Evolutionary conservation across 345 rosid species (phyloP), one percentile per base, ranked within the genome.

Genomic region (Ceriops decandra): DNA sequence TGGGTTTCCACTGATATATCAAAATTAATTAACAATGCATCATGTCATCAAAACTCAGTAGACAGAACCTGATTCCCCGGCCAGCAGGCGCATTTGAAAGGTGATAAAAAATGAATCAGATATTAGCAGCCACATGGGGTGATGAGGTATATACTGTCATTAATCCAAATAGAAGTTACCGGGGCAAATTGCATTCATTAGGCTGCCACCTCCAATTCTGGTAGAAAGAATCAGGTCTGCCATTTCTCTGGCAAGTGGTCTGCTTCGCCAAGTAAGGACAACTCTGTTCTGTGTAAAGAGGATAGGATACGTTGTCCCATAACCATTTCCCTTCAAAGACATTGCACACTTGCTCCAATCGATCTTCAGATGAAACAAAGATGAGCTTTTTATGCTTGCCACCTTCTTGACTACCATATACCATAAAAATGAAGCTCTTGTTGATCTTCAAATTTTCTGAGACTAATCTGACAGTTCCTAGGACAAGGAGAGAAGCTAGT

Each of bases 141-240:
- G 47, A 42, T 11, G 17, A 42, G 49, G 13, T 42, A 42, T 13
- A 42, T 2, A 3, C 49, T 13, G 49, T 6, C 30, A 3, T 56
- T 8, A 27, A 9, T 56, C 31, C 52, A 53, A 52, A 17, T 2
- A 36, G 15, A 20, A 42, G 13, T 63, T 68, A 93, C 97, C 86
- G 84, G 0, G 98, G 97, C 52, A 89, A 80, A 11, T 85, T 72
- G 85, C 98, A 91, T 36, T 80, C 80, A 68, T 60, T 63, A 7
- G 97, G 98, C 74, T 91, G 83, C 97, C 95, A 91, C 74, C 88
- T 88, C 98, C 98, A 91, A 69, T 86, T 85, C 65, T 85, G 90
- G 71, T 91, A 89, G 72, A 71, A 66, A 68, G 95, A 84, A 79
- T 91, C 96, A 70, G 95, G 91, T 31, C 98, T 81, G 32, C 97